Evolutionary conservation across 2,329 filamentous ascomycete genomes (phyloP), one percentile per base, ranked within the genome.

Genomic region (Ambrosiella beaveri): DNA sequence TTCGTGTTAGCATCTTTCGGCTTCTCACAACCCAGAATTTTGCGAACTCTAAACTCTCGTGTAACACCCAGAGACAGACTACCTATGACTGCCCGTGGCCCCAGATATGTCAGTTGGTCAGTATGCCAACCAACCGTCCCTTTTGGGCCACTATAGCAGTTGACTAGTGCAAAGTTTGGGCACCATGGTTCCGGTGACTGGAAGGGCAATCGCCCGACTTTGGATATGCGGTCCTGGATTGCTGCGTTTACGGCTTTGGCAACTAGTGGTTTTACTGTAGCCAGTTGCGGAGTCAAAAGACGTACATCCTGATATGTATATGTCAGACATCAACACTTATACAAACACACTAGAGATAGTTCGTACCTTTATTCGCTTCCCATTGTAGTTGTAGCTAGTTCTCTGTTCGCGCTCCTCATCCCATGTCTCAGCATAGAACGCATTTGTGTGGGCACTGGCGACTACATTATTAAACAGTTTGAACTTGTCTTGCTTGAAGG

Each of bases 101-200:
- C 93, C 0, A 97, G 78, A 66, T 97, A 97, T 0, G 91, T 96
- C 13, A 96, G 75, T 64, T 95, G 87, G 67, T 98, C 93, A 40
- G 86, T 83, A 69, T 98, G 93, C 70, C 88, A 97, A 38, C 93
- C 93, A 0, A 97, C 90, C 61, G 77, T 88, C 71, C 97, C 81
- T 9, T 81, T 75, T 0, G 81, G 84, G 0, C 90, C 90, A 64
- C 84, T 75, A 68, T 98, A 98, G 72, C 88, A 95, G 68, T 98
- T 98, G 13, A 95, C 90, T 65, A 96, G 91, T 0, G 90, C 88
- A 0, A 88, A 88, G 66, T 97, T 97, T 8, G 91, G 87, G 7
- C 74, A 73, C 90, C 91, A 97, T 0, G 76, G 70, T 0, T 77
- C 69, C 0, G 87, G 78, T 0, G 84, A 85, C 65, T 96, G 90